These are phyloP conservation scores for Rehmannia glutinosa DNA, from an alignment of 257 asterid species.

Conservation along the genomic window DNA sequence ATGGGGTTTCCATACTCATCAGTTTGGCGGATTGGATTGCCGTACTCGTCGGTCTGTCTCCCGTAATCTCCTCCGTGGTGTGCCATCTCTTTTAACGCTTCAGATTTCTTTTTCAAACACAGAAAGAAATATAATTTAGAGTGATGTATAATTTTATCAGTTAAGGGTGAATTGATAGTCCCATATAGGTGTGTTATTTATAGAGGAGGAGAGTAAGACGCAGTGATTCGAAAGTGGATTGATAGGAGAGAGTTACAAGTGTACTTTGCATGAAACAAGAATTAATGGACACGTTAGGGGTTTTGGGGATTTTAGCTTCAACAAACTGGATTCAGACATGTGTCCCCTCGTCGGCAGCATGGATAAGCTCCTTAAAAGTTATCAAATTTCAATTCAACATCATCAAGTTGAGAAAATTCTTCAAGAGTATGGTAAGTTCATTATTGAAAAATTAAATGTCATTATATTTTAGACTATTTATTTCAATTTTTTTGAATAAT, in stretches of 20 bases:
- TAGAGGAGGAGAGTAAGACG: not conserved
- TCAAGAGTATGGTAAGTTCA: no score
- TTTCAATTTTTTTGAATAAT: no score
- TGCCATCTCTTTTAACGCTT: constrained; percentile 26
- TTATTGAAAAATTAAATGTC: no score
- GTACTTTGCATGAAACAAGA: no score
- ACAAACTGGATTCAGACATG: no score
- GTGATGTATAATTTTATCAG: not conserved
- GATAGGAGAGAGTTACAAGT: not conserved
- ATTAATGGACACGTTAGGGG: no score
- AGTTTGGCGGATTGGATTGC: constrained; percentile 43
- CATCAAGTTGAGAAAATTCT: no score
- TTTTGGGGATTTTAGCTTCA: no score
- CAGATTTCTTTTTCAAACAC: not conserved
- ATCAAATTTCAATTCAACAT: no score
- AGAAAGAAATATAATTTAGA: not conserved
- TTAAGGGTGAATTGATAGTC: not conserved
- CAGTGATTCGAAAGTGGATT: not conserved
- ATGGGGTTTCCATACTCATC: constrained; percentile 34
- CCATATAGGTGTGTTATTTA: not conserved
- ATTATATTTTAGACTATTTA: no score
- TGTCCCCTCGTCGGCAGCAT: no score
- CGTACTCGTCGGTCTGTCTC: constrained; percentile 54
- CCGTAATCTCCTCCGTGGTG: constrained; percentile 27
- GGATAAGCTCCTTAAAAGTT: no score